A percentile compares a stretch with the other conserved stretches of the same genome.
phyloP scores from a whole-genome alignment of 192 early-diverging fungal species.

The Allomyces macrogynus region DNA sequence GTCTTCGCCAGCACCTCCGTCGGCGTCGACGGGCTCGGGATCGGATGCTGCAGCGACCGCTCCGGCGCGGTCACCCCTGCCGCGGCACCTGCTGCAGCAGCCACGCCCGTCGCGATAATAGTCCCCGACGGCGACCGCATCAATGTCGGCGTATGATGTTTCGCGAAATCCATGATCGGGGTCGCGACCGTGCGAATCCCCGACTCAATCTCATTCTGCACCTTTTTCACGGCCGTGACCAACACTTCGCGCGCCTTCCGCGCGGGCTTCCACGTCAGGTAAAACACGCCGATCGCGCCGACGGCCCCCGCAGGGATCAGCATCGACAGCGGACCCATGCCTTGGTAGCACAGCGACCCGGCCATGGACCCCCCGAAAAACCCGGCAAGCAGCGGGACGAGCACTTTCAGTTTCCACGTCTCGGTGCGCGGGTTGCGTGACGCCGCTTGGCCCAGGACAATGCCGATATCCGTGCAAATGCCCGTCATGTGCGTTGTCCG shows the following conservation, averaged over 20 bases:
- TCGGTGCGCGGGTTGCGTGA: slow-evolving; percentile 22
- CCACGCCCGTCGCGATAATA: too few relatives aligned
- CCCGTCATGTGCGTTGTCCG: slow-evolving; percentile 41
- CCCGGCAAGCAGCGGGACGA: slow-evolving; percentile 22
- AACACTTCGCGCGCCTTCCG: slow-evolving; percentile 2
- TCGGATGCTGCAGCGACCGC: neutral
- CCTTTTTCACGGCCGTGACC: neutral
- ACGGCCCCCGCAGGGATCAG: neutral
- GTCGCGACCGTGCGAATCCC: too few relatives aligned
- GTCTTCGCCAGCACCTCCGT: neutral
- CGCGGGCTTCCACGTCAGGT: slow-evolving; percentile 1
- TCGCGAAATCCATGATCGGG: too few relatives aligned
- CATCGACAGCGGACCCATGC: neutral
- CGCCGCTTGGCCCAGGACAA: slow-evolving; percentile 30
- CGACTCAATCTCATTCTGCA: slow-evolving; percentile 1
- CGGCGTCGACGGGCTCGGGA: too few relatives aligned
- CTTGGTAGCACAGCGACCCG: neutral
- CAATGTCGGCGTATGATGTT: too few relatives aligned
- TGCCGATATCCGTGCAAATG: slow-evolving; percentile 33
- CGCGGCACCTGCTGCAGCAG: too few relatives aligned
- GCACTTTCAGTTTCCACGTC: slow-evolving; percentile 29
- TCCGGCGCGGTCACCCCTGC: neutral
- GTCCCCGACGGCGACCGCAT: too few relatives aligned
- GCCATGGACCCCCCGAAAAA: slow-evolving; percentile 18
- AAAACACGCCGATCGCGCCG: neutral